Conservation (phyloP, 768 basidiomycete species). For the Mrakia blollopis region DNA sequence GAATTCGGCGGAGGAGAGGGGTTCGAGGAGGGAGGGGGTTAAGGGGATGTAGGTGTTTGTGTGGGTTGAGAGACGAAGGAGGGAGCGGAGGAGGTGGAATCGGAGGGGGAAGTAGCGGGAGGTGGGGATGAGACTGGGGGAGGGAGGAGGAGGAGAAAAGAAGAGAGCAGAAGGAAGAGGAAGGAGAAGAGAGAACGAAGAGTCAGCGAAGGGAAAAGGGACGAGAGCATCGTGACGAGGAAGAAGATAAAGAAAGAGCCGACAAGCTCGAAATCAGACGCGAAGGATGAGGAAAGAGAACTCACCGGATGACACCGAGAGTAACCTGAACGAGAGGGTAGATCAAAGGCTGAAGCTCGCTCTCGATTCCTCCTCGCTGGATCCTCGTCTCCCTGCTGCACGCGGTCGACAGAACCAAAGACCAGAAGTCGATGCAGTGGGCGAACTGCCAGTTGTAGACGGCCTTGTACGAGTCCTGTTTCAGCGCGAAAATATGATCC, state of each 20-base stretch:
- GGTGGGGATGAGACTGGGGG: conserved; percentile 73
- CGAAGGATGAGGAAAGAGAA: too few species aligned
- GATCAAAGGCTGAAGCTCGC: conserved; percentile 77
- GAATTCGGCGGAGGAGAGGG: conserved; percentile 69
- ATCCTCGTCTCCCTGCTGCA: conserved; percentile 60
- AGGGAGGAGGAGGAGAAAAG: not conserved
- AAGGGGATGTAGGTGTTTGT: conserved; percentile 83
- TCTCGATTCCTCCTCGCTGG: conserved; percentile 56
- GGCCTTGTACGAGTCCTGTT: conserved; percentile 79
- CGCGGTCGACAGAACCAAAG: conserved; percentile 73
- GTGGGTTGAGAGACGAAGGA: conserved; percentile 76
- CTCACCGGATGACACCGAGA: conserved; percentile 71
- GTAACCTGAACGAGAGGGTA: conserved; percentile 94
- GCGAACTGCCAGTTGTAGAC: conserved; percentile 99
- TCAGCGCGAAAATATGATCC: too few species aligned
- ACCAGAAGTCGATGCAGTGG: conserved; percentile 96
- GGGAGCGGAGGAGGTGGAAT: conserved; percentile 81
- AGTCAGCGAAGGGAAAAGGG: too few species aligned
- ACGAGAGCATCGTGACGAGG: too few species aligned
- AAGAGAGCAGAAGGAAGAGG: not conserved
- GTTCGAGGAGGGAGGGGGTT: conserved; percentile 76
- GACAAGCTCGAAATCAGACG: too few species aligned
- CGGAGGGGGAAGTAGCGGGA: conserved; percentile 92
- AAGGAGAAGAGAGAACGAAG: conserved; percentile 40
- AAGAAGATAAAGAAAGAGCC: too few species aligned